Percentiles rank a stretch among this genome's conserved stretches.
These are phyloP conservation scores for Ocimum tenuiflorum DNA, from an alignment of 257 asterid genomes.

Conservation along the genomic window DNA sequence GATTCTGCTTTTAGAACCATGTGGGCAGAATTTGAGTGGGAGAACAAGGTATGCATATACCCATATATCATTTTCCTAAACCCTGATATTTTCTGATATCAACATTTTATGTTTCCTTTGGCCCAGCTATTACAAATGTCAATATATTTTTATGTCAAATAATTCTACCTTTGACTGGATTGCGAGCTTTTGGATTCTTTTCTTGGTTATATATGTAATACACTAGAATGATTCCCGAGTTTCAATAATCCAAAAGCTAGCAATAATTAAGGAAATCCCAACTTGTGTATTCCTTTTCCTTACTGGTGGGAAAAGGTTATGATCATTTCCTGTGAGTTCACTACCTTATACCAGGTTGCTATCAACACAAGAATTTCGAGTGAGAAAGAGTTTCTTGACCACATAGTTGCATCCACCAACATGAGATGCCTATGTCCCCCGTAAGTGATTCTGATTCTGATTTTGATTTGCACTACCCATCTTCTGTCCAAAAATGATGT, in stretches of 20 bases:
- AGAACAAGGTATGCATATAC: conserved; percentile 62
- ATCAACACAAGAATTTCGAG: conserved; percentile 76
- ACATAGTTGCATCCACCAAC: conserved; percentile 85
- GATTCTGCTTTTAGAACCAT: conserved; percentile 89
- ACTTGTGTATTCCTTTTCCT: neutral
- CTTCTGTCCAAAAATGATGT: no score
- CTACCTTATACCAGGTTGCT: no score
- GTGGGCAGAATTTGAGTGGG: conserved; percentile 99
- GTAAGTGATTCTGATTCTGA: conserved; percentile 56
- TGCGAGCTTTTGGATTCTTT: neutral
- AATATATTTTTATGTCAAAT: neutral
- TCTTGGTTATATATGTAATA: neutral
- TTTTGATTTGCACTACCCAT: no score
- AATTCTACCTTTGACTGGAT: neutral
- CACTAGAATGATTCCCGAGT: neutral
- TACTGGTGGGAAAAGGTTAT: neutral
- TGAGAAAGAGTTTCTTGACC: conserved; percentile 91
- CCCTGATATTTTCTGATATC: conserved; percentile 15
- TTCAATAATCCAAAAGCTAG: neutral
- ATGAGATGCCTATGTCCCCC: conserved; percentile 87
- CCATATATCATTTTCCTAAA: neutral
- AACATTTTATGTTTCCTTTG: conserved; percentile 29
- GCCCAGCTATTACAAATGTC: neutral
- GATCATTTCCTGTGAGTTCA: no score
- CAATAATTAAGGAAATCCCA: neutral